Evolutionary conservation across 495 filamentous ascomycete genomes (phyloP), one percentile per base, ranked within the genome.

Genomic region (Evernia prunastri): DNA sequence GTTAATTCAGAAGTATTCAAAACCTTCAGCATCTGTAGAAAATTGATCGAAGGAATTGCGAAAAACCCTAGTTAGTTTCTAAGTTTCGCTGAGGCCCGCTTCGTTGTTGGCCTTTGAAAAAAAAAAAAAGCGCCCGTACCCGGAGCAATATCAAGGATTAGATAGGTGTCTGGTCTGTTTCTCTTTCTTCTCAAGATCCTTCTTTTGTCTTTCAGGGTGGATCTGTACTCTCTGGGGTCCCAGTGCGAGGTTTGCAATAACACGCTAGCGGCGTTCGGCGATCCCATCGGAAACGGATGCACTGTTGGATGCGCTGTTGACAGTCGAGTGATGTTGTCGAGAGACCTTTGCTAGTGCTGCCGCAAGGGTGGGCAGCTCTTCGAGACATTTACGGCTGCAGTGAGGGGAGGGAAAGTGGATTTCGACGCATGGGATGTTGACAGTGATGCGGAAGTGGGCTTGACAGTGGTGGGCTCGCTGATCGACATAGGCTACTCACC

Each of bases 251-350:
- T 49, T 49, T 7, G 45, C 45, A 25, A 49, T 15, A 12, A 49
- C 45, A 49, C 45, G 45, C n/a, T 25, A 23, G 45, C 45, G 45
- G 45, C 45, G 45, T 23, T 49, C 45, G 23, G 45, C 45, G 45
- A 49, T 49, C 23, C 45, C n/a, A 3, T 49, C 45, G 45, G 12
- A 15, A 25, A 49, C 23, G 13, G 45, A n/a, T n/a, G n/a, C n/a
- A n/a, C n/a, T n/a, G n/a, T n/a, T n/a, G n/a, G n/a, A 49, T 49
- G 45, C 45, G 45, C n/a, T 25, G 45, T 49, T 49, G 45, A 27
- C 23, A 4, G 23, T 2, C n/a, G n/a, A 49, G 23, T 23, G 45
- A 49, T 25, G 12, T 25, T 25, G 23, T n/a, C 45, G 7, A 49
- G 45, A 25, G 45, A 49, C 23, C 45, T 49, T 49, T 49, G 45